Conservation (phyloP, 2,329 filamentous ascomycete species). For the Aspergillus thermomutatus region DNA sequence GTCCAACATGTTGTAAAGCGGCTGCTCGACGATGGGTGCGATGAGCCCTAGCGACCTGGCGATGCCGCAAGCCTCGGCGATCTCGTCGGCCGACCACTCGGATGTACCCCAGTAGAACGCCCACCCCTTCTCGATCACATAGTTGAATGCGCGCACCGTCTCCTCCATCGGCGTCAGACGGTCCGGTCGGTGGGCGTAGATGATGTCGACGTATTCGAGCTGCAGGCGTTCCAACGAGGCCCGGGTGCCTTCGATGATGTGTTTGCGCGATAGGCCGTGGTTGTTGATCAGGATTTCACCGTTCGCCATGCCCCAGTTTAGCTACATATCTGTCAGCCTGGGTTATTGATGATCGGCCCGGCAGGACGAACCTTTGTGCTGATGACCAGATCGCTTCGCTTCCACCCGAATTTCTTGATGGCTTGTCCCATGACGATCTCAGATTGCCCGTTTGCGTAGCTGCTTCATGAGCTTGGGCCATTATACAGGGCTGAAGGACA, state of each 20-base stretch:
- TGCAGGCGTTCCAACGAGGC: conserved; percentile 60
- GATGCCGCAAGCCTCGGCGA: conserved; percentile 60
- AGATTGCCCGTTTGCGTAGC: conserved; percentile 51
- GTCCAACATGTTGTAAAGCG: conserved; percentile 63
- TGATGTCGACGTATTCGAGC: conserved; percentile 65
- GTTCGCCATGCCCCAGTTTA: conserved; percentile 62
- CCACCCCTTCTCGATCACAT: conserved; percentile 65
- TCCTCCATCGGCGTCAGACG: conserved; percentile 67
- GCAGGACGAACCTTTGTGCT: conserved; percentile 31
- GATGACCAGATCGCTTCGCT: conserved; percentile 50
- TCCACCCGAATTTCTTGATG: conserved; percentile 57
- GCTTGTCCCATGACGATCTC: conserved; percentile 55
- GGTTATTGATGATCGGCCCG: not conserved
- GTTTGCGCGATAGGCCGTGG: conserved; percentile 66
- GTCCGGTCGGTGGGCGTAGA: conserved; percentile 70
- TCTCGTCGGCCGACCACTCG: conserved; percentile 66
- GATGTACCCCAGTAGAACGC: conserved; percentile 71
- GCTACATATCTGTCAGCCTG: conserved; percentile 26
- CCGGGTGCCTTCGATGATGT: conserved; percentile 64
- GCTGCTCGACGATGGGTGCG: conserved; percentile 54
- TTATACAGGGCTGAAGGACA: not conserved
- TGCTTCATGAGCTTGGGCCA: not conserved
- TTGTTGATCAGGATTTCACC: conserved; percentile 65
- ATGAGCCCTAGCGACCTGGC: conserved; percentile 61
- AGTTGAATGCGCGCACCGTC: conserved; percentile 68